These are phyloP conservation scores for Aureobasidium sp. DNA, from an alignment of 2,329 filamentous ascomycete genomes.

Conservation along the genomic window DNA sequence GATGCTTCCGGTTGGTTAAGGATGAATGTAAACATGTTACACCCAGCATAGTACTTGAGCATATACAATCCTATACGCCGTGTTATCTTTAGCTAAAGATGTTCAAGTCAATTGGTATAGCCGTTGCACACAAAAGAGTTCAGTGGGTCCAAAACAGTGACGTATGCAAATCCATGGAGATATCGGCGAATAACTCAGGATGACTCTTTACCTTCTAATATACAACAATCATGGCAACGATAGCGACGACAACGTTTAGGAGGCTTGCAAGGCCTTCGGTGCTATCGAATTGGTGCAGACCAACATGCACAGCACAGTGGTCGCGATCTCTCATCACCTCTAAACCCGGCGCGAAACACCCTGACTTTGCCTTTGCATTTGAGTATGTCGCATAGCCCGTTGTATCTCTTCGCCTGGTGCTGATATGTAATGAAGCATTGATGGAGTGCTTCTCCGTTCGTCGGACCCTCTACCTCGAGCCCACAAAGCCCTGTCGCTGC, in stretches of 20 bases:
- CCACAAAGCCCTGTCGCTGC: constrained; percentile 61
- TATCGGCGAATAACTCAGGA: neutral
- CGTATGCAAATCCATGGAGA: neutral
- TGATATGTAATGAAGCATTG: constrained; percentile 54
- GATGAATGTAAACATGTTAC: neutral
- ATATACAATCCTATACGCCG: neutral
- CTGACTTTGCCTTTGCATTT: constrained; percentile 51
- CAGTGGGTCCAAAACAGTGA: neutral
- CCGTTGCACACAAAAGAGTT: constrained; percentile 1
- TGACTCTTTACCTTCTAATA: neutral
- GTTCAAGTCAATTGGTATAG: neutral
- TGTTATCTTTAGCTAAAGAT: neutral
- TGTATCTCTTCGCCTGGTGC: neutral
- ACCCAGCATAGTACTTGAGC: neutral
- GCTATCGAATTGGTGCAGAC: neutral
- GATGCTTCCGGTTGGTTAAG: neutral
- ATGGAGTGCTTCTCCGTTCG: constrained; percentile 87
- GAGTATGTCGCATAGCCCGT: constrained; percentile 36
- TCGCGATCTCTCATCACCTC: constrained; percentile 2
- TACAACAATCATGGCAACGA: neutral
- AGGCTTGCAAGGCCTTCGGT: constrained; percentile 1
- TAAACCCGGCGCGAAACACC: constrained; percentile 19
- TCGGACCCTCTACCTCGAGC: constrained; percentile 74
- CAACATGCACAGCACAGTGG: constrained; percentile 1
- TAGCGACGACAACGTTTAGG: neutral